Evolutionary conservation across 2,329 filamentous ascomycete species (phyloP).

Genomic region (Phyllachora maydis): DNA sequence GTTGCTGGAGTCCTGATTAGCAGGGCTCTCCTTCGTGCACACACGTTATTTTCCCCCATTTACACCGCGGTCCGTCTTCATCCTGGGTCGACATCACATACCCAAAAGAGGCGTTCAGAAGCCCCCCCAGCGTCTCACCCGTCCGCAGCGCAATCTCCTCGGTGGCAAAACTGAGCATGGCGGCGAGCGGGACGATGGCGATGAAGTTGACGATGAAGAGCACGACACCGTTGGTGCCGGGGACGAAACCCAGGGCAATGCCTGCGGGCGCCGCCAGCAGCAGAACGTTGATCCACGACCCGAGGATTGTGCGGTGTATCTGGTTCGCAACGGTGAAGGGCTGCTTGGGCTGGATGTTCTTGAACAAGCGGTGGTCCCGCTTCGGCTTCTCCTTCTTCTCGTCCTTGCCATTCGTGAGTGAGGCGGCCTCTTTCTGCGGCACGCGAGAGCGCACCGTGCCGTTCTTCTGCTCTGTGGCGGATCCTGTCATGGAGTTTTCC

Average conservation of each 20-base stretch:
- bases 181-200: slow-evolving; percentile 77
- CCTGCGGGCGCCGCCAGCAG: slow-evolving; percentile 61
- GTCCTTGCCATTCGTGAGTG: no score
- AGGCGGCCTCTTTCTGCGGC: no score
- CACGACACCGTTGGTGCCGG: slow-evolving; percentile 30
- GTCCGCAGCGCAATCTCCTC: slow-evolving; percentile 71
- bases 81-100: no score
- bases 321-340: slow-evolving; percentile 43
- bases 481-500: slow-evolving; percentile 7
- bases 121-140: slow-evolving; percentile 70
- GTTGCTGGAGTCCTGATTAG: slow-evolving; percentile 34
- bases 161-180: slow-evolving; percentile 70
- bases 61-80: no score
- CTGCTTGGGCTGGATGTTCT: slow-evolving; percentile 24
- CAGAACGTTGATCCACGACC: slow-evolving; percentile 73
- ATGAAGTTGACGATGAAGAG: slow-evolving; percentile 86
- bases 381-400: slow-evolving; percentile 19
- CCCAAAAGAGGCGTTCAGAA: slow-evolving; percentile 83
- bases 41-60: no score
- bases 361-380: slow-evolving; percentile 21
- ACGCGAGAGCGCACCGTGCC: slow-evolving; percentile 1
- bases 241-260: slow-evolving; percentile 50
- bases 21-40: no score
- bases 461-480: slow-evolving; percentile 1
- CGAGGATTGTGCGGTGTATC: slow-evolving; percentile 53